Conservation (phyloP, 805 yeast genomes). For the Metschnikowia drakensbergensis region DNA sequence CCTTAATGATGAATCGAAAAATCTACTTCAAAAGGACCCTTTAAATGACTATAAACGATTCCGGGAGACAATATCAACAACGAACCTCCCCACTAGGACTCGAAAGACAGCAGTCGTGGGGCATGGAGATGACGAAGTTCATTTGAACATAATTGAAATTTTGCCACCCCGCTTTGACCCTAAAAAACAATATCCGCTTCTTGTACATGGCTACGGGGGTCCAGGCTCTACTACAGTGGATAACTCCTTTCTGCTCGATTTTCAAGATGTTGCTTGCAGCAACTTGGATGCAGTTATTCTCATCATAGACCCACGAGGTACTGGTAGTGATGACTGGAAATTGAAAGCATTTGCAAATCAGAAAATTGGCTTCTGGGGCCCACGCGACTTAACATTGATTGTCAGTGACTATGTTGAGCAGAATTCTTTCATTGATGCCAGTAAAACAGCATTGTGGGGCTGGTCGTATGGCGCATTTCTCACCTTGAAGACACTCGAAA, state of each 20-base stretch:
- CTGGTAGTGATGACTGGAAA: constrained; percentile 75
- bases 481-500: constrained; percentile 69
- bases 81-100: constrained; percentile 50
- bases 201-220: constrained; percentile 74
- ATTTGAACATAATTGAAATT: constrained; percentile 55
- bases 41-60: constrained; percentile 21
- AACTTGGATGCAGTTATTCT: constrained; percentile 57
- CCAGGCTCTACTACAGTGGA: constrained; percentile 69
- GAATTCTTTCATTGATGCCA: constrained; percentile 46
- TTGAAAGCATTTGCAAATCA: constrained; percentile 53
- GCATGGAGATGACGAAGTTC: constrained; percentile 30
- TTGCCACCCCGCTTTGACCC: constrained; percentile 55
- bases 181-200: constrained; percentile 49
- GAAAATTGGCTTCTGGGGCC: constrained; percentile 72
- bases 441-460: constrained; percentile 73
- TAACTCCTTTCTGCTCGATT: constrained; percentile 45
- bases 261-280: constrained; percentile 58
- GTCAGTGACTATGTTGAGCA: constrained; percentile 47
- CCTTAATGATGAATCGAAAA: constrained; percentile 8
- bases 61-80: constrained; percentile 22
- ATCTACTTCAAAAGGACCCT: constrained; percentile 11
- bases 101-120: constrained; percentile 32
- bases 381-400: constrained; percentile 57
- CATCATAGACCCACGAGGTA: constrained; percentile 76
- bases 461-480: constrained; percentile 87